phyloP scores from a whole-genome alignment of 495 filamentous ascomycete species.

The Aspergillus heteromorphus region DNA sequence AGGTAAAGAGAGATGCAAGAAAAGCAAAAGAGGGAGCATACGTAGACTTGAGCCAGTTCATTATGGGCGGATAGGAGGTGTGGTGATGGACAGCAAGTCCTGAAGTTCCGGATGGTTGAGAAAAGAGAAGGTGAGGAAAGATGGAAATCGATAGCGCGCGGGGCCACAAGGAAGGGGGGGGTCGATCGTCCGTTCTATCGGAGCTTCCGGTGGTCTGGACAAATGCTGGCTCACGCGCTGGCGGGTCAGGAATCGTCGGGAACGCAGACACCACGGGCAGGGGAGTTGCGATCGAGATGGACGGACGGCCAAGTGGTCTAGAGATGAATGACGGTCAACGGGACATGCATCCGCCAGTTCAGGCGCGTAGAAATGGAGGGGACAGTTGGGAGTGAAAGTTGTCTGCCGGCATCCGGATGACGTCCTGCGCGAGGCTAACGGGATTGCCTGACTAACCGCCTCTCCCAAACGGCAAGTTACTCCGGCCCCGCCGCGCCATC shows the following conservation, averaged over 20 bases:
- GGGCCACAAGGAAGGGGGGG: constrained; percentile 20
- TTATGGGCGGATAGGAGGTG: constrained; percentile 21
- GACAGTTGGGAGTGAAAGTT: background rate
- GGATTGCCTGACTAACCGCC: background rate
- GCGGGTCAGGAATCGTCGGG: background rate
- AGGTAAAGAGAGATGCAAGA: background rate
- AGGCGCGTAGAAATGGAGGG: background rate
- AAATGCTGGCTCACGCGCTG: background rate
- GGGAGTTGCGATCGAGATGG: background rate
- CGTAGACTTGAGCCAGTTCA: constrained; percentile 74
- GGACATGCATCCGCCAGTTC: background rate
- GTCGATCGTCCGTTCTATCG: constrained; percentile 1
- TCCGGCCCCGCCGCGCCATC: constrained; percentile 8
- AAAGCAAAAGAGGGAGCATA: constrained; percentile 33
- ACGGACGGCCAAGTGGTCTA: background rate
- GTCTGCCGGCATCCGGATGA: constrained; percentile 5
- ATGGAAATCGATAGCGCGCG: constrained; percentile 31
- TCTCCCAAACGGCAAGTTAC: constrained; percentile 12
- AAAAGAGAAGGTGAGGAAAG: constrained; percentile 19
- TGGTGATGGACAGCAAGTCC: constrained; percentile 11
- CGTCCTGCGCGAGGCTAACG: constrained; percentile 1
- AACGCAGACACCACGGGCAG: background rate
- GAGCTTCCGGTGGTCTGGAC: background rate
- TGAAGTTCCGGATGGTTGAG: constrained; percentile 18
- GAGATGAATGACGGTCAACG: background rate